These are phyloP conservation scores for Penicillium chermesinum DNA, from an alignment of 495 filamentous ascomycete genomes.

Conservation along the genomic window DNA sequence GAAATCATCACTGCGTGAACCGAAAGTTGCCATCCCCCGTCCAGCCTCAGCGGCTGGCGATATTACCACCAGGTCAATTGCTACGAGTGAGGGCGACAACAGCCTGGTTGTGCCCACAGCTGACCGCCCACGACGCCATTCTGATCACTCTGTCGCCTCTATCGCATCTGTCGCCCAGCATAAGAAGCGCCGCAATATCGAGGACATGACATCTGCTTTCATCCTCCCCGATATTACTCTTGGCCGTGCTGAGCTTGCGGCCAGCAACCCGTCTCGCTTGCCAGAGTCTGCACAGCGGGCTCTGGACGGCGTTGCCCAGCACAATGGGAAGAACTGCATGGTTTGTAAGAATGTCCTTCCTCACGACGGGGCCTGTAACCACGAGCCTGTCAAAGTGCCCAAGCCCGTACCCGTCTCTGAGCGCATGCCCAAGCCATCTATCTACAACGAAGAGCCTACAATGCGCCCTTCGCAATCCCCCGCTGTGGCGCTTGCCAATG, in stretches of 20 bases:
- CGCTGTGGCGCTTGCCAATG: slow-evolving; percentile 67
- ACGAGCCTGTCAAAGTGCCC: slow-evolving; percentile 54
- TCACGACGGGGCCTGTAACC: slow-evolving; percentile 30
- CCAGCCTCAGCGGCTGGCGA: slow-evolving; percentile 39
- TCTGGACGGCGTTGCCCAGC: slow-evolving; percentile 55
- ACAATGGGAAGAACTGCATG: slow-evolving; percentile 67
- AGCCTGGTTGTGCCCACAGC: slow-evolving; percentile 26
- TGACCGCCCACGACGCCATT: slow-evolving; percentile 42
- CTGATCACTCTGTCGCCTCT: slow-evolving; percentile 35
- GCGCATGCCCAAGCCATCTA: slow-evolving; percentile 47
- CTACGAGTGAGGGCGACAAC: slow-evolving; percentile 26
- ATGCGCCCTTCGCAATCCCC: slow-evolving; percentile 72
- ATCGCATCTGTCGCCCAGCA: slow-evolving; percentile 20
- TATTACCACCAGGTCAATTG: slow-evolving; percentile 25
- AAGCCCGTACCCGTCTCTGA: slow-evolving; percentile 70
- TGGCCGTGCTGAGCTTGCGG: slow-evolving; percentile 30
- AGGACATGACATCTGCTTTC: slow-evolving; percentile 80
- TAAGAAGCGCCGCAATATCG: slow-evolving; percentile 32
- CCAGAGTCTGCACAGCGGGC: slow-evolving; percentile 51
- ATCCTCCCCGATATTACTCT: slow-evolving; percentile 66
- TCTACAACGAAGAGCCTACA: slow-evolving; percentile 64
- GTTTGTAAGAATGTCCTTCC: slow-evolving; percentile 61
- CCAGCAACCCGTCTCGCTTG: slow-evolving; percentile 31
- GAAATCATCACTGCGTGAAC: slow-evolving; percentile 45
- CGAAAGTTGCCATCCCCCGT: slow-evolving; percentile 24